Evolutionary conservation across 768 basidiomycete genomes (phyloP), one percentile per base, ranked within the genome.

Genomic region (Gelatoporia subvermispora): DNA sequence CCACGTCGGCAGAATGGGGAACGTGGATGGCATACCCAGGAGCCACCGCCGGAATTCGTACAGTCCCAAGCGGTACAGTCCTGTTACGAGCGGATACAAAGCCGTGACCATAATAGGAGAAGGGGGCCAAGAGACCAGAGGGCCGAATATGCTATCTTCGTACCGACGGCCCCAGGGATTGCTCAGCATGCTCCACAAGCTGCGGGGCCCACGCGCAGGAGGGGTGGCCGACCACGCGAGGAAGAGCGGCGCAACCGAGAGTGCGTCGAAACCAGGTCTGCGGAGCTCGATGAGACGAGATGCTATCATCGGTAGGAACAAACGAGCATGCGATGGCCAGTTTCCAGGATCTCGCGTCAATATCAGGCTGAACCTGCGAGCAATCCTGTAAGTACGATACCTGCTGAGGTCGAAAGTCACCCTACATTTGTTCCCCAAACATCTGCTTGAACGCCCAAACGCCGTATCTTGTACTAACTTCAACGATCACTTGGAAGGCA

Each of bases 271-370:
- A 50, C 60, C 49, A 24, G 55, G 40, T 2, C 59, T 59, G 47
- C 84, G 81, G 25, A 84, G 77, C 23, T 79, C 65, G 58, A 89
- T 72, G 52, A 91, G 80, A 21, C 76, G 72, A 37, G 87, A 61
- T 0, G 88, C 85, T 35, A 91, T 73, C 28, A 85, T 65, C 7
- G 85, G 86, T 15, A 91, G 79, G 61, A 89, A 84, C 60, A 87
- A 63, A 66, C 77, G 86, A 34, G 85, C 84, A 39, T 81, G 77
- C 78, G 80, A 82, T 1, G 85, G 82, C 88, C 88, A 91, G 45
- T 81, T 79, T 36, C 70, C 67, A 1, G 82, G 82, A 58, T 90
- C 83, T 52, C 84, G 75, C 0, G 84, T 80, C 16, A 90, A 64
- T 24, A 89, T 70, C 17, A 79, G 52, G 43, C 80, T 72, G 57